Conservation (phyloP, 2,329 filamentous ascomycete genomes). For the Arachnomyces sp. region DNA sequence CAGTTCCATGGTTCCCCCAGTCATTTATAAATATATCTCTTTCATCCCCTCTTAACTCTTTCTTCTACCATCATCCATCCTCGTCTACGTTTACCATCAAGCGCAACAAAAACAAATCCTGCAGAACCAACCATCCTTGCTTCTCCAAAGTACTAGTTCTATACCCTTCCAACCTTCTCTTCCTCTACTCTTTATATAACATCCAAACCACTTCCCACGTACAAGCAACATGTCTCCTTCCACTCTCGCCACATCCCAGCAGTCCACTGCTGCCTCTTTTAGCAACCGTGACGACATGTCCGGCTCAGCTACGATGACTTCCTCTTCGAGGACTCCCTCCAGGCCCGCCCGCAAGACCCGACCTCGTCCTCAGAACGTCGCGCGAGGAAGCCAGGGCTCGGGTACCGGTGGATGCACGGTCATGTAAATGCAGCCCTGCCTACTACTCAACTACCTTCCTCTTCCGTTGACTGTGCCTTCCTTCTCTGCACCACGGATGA, state of each 20-base stretch:
- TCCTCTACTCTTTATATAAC: not conserved
- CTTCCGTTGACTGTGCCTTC: not conserved
- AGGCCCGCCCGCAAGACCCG: not conserved
- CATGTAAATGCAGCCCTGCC: too few relatives aligned
- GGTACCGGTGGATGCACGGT: slow-evolving; percentile 7
- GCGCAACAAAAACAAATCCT: too few relatives aligned
- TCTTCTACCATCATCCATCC: not conserved
- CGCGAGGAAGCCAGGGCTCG: slow-evolving; percentile 2
- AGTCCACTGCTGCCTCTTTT: not conserved
- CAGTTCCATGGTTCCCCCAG: too few relatives aligned
- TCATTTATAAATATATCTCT: too few relatives aligned
- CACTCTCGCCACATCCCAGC: not conserved
- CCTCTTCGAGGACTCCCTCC: not conserved
- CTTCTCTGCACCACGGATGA: not conserved
- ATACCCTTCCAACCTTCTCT: too few relatives aligned
- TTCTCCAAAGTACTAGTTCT: too few relatives aligned
- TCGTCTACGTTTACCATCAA: not conserved
- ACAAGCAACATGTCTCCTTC: not conserved
- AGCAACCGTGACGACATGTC: not conserved
- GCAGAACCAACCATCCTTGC: too few relatives aligned
- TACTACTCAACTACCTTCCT: not conserved
- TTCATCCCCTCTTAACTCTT: not conserved
- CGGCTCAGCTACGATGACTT: not conserved
- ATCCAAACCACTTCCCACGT: not conserved
- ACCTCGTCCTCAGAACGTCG: not conserved